Evolutionary conservation across 129 eudicot species (phyloP).

Genomic region (Gnaphalium uliginosum): DNA sequence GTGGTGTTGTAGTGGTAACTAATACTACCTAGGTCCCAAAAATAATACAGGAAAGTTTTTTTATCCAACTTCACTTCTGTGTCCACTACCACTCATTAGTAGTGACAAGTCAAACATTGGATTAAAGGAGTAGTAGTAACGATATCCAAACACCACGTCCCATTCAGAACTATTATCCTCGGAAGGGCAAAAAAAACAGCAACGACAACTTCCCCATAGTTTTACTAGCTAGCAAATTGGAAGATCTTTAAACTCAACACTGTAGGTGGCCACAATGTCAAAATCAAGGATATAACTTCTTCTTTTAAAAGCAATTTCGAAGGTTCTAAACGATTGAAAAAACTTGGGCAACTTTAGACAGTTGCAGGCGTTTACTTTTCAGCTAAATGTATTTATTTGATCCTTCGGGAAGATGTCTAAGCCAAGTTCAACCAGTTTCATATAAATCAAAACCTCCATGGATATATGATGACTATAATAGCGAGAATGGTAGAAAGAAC

Average conservation of each 20-base stretch:
- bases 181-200: neutral
- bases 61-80: neutral
- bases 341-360: too few relatives aligned
- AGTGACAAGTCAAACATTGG: neutral
- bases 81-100: neutral
- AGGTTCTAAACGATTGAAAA: too few relatives aligned
- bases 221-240: neutral
- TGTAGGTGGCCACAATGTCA: neutral
- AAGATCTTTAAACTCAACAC: neutral
- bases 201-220: neutral
- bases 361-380: too few relatives aligned
- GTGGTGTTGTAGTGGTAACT: neutral
- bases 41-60: neutral
- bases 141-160: neutral
- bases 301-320: too few relatives aligned
- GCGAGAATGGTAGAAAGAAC: conserved; percentile 37
- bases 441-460: neutral
- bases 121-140: neutral
- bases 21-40: neutral
- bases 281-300: too few relatives aligned
- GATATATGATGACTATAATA: neutral
- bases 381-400: too few relatives aligned
- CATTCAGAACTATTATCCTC: neutral
- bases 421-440: neutral
- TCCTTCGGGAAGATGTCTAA: too few relatives aligned